These are phyloP conservation scores for Narthecium ossifragum DNA, from an alignment of 106 monocot genomes.

Conservation along the genomic window DNA sequence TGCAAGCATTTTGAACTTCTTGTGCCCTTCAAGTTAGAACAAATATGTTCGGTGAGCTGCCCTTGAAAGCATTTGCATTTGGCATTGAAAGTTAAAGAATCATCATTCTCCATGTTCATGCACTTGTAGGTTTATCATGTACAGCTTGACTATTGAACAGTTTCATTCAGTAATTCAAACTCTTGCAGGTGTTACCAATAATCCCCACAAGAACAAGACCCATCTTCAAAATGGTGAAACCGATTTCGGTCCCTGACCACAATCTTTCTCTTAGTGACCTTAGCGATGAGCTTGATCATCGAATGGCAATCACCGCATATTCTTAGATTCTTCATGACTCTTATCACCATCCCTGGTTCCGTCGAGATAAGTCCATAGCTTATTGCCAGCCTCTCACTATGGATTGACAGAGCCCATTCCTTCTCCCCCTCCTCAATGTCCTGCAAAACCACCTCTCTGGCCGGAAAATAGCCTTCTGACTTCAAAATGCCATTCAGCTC, in stretches of 20 bases:
- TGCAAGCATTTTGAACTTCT: no score
- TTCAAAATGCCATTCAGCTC: conserved; percentile 21
- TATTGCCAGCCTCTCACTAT: conserved; percentile 51
- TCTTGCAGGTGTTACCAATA: no score
- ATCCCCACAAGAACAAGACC: conserved; percentile 33
- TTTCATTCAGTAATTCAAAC: no score
- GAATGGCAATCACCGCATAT: conserved; percentile 49
- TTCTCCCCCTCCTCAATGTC: conserved; percentile 41
- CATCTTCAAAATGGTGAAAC: conserved; percentile 48
- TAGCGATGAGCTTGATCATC: conserved; percentile 46
- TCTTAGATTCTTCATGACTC: conserved; percentile 46
- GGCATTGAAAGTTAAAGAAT: no score
- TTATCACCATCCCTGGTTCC: conserved; percentile 20
- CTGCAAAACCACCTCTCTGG: conserved; percentile 31
- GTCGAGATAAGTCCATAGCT: conserved; percentile 52
- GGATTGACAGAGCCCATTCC: conserved; percentile 45
- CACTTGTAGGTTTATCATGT: no score
- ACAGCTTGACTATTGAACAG: no score
- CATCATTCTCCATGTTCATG: no score
- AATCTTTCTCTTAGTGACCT: conserved; percentile 37
- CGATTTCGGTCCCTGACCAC: conserved; percentile 41
- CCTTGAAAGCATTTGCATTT: no score
- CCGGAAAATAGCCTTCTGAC: conserved; percentile 31
- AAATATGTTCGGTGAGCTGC: no score
- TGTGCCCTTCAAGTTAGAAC: no score